A percentile compares a stretch with the other conserved stretches of the same genome.
These are phyloP conservation scores for Jamesozyma gamospora DNA, from an alignment of 805 yeast genomes.

Conservation along the genomic window DNA sequence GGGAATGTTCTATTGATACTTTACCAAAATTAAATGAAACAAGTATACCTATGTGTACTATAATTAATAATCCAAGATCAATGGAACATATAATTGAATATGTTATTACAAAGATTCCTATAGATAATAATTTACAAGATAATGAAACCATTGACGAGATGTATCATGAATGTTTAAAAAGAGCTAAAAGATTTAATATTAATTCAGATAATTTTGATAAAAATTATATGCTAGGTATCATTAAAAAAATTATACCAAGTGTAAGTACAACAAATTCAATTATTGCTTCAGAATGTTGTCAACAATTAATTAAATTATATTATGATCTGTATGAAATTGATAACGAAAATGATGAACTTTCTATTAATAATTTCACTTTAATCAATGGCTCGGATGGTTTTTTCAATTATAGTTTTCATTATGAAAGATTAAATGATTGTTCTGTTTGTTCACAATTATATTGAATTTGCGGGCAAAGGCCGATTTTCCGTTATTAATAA, in stretches of 20 bases:
- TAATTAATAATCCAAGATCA: constrained; percentile 86
- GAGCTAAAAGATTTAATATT: constrained; percentile 62
- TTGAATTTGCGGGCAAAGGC: not conserved
- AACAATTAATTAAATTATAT: constrained; percentile 72
- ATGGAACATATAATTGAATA: constrained; percentile 94
- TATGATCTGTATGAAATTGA: constrained; percentile 53
- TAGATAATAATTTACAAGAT: constrained; percentile 53
- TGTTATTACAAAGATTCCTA: constrained; percentile 65
- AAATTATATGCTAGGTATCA: constrained; percentile 70
- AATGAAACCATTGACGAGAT: constrained; percentile 53
- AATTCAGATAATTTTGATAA: constrained; percentile 56
- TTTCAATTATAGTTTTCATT: constrained; percentile 62
- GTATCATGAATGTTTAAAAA: constrained; percentile 38
- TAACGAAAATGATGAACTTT: constrained; percentile 31
- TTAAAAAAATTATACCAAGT: constrained; percentile 86
- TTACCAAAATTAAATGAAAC: constrained; percentile 38
- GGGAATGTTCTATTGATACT: constrained; percentile 81
- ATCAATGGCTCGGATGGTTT: constrained; percentile 76
- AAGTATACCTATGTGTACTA: constrained; percentile 84
- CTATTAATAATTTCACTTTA: constrained; percentile 57
- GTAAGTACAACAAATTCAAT: constrained; percentile 91
- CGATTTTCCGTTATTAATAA: too few relatives aligned
- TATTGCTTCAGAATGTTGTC: constrained; percentile 80
- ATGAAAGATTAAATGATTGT: constrained; percentile 53
- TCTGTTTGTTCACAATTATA: constrained; percentile 45